phyloP scores from a whole-genome alignment of 108 stramenopile genomes.

The Cylindrotheca closterium region DNA sequence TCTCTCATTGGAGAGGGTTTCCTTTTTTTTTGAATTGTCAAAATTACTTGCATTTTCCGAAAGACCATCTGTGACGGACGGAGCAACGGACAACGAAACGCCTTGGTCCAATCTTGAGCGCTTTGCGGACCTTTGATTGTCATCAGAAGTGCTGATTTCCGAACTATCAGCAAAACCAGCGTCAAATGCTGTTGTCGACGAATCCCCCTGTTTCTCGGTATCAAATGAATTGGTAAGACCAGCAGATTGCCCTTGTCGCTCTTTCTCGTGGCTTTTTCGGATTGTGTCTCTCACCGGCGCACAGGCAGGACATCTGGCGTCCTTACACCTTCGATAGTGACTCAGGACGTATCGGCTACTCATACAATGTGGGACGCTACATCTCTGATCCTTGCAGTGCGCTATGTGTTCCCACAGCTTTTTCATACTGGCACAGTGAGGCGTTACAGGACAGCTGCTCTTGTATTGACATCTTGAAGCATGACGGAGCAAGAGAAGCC shows the following conservation, averaged over 20 bases:
- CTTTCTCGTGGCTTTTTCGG: constrained; percentile 60
- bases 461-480: constrained; percentile 92
- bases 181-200: not conserved
- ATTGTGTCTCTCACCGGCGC: constrained; percentile 95
- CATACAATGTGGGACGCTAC: constrained; percentile 94
- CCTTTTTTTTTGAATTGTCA: not conserved
- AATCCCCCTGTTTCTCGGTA: not conserved
- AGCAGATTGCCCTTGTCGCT: constrained; percentile 1
- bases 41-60: no score
- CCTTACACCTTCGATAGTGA: constrained; percentile 97
- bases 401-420: constrained; percentile 98
- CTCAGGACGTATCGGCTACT: constrained; percentile 97
- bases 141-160: constrained; percentile 8
- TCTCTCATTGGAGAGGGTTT: not conserved
- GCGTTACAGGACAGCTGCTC: constrained; percentile 87
- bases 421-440: constrained; percentile 98
- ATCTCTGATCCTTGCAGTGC: constrained; percentile 93
- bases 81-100: not conserved
- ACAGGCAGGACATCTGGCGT: constrained; percentile 90
- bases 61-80: not conserved
- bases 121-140: constrained; percentile 2
- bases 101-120: constrained; percentile 5
- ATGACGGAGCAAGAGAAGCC: constrained; percentile 93
- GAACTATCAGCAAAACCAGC: not conserved
- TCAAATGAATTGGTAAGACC: constrained; percentile 14